These are phyloP conservation scores for Phtheirospermum japonicum DNA, from an alignment of 257 asterid species.

Conservation along the genomic window DNA sequence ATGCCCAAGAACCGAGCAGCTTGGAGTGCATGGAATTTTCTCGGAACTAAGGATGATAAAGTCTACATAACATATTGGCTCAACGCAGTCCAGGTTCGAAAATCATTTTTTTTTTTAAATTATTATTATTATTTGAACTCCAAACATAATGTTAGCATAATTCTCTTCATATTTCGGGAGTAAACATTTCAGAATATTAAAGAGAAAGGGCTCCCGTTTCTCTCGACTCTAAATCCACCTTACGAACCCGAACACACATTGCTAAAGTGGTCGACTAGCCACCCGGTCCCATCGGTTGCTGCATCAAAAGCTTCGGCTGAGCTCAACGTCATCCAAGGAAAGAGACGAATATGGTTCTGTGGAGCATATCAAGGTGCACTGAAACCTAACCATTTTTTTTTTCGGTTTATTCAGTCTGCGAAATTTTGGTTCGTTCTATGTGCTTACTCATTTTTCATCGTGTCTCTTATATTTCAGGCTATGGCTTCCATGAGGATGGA, in stretches of 20 bases:
- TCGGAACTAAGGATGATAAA: conserved; percentile 49
- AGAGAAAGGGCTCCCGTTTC: conserved; percentile 42
- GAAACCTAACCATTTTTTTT: not conserved
- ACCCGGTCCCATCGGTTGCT: conserved; percentile 74
- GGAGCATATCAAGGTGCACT: conserved; percentile 78
- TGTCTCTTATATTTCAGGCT: conserved; percentile 39
- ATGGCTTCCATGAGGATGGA: conserved; percentile 83
- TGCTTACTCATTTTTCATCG: conserved; percentile 3
- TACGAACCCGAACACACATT: conserved; percentile 41
- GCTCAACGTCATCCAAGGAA: conserved; percentile 65
- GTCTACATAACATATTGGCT: conserved; percentile 77
- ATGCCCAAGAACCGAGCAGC: conserved; percentile 72
- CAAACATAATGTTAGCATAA: no score
- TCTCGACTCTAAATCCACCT: conserved; percentile 68
- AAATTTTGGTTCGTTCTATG: not conserved
- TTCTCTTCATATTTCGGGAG: no score
- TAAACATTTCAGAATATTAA: conserved; percentile 45
- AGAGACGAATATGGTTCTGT: conserved; percentile 73
- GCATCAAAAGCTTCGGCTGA: conserved; percentile 61
- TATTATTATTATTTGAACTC: no score
- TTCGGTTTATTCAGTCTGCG: not conserved
- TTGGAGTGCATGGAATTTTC: conserved; percentile 82
- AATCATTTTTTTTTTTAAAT: not conserved
- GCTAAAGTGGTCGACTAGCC: conserved; percentile 66
- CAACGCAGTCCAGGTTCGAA: conserved; percentile 60